These are phyloP conservation scores for Malassezia caprae DNA, from an alignment of 1,284 basidiomycete species.

Conservation along the genomic window DNA sequence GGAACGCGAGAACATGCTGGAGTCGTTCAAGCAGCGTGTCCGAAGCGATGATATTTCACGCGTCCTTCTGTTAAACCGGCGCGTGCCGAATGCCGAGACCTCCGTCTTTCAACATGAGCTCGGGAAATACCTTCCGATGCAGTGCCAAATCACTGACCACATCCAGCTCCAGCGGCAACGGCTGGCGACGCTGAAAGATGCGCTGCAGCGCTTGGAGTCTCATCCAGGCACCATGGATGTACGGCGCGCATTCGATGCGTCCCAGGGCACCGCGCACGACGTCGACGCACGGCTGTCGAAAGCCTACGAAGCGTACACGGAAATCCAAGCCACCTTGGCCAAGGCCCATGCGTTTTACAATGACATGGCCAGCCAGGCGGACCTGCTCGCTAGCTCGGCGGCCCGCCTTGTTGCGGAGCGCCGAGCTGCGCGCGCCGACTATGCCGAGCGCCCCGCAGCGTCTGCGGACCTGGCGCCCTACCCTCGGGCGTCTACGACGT, in stretches of 20 bases:
- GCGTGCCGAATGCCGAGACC: slow-evolving; percentile 71
- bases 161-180: slow-evolving; percentile 23
- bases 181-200: slow-evolving; percentile 15
- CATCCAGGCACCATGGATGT: slow-evolving; percentile 10
- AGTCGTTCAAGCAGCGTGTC: slow-evolving; percentile 90
- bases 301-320: slow-evolving; percentile 71
- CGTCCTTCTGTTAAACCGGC: slow-evolving; percentile 77
- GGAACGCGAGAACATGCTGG: slow-evolving; percentile 74
- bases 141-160: slow-evolving; percentile 54
- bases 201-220: slow-evolving; percentile 1
- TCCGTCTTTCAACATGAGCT: slow-evolving; percentile 82
- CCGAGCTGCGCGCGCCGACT: slow-evolving; percentile 7
- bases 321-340: slow-evolving; percentile 71
- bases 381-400: background rate
- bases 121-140: slow-evolving; percentile 85
- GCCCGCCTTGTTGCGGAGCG: slow-evolving; percentile 4
- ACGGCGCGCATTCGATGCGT: slow-evolving; percentile 58
- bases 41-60: slow-evolving; percentile 95
- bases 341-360: slow-evolving; percentile 81
- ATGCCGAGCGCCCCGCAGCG: background rate
- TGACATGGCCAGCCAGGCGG: slow-evolving; percentile 55
- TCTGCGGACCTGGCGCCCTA: background rate
- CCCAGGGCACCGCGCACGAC: slow-evolving; percentile 66
- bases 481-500: background rate
- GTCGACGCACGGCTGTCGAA: slow-evolving; percentile 61